A percentile compares a stretch with the other conserved stretches of the same genome.
phyloP scores from a whole-genome alignment of 2,329 filamentous ascomycete species.

The Sporothrix schenckii region DNA sequence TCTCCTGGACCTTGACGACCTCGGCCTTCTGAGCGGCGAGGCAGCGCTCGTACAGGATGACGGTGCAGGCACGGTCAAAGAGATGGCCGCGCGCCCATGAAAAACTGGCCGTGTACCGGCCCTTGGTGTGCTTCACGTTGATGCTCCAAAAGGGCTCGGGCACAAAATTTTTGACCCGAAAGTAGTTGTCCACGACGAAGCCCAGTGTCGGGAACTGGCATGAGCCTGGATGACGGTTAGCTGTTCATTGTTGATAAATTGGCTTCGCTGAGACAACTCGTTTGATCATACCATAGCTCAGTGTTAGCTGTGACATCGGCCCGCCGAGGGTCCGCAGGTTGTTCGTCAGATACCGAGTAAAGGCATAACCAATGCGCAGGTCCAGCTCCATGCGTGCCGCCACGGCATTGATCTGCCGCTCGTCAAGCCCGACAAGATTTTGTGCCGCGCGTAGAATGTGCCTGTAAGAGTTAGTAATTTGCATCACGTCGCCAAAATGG shows the following conservation, averaged over 20 bases:
- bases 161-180: slow-evolving; percentile 89
- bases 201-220: slow-evolving; percentile 97
- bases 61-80: slow-evolving; percentile 82
- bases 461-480: slow-evolving; percentile 47
- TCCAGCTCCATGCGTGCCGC: slow-evolving; percentile 89
- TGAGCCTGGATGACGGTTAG: slow-evolving; percentile 59
- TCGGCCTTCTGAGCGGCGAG: slow-evolving; percentile 74
- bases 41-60: slow-evolving; percentile 84
- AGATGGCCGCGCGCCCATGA: slow-evolving; percentile 79
- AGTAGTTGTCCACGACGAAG: slow-evolving; percentile 95
- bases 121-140: slow-evolving; percentile 76
- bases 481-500: background rate
- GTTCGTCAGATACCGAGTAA: slow-evolving; percentile 84
- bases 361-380: slow-evolving; percentile 86
- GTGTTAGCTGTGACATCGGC: slow-evolving; percentile 63
- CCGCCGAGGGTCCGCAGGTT: slow-evolving; percentile 73
- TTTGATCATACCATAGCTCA: slow-evolving; percentile 74
- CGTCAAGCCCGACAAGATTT: slow-evolving; percentile 76
- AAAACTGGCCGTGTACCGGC: slow-evolving; percentile 68
- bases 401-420: slow-evolving; percentile 84
- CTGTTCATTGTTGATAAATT: background rate
- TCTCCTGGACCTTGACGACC: slow-evolving; percentile 84
- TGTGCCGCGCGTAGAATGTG: slow-evolving; percentile 85
- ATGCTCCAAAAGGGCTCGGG: slow-evolving; percentile 93
- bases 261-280: background rate